Conservation (phyloP, 768 basidiomycete genomes). For the Lentinus tigrinus region DNA sequence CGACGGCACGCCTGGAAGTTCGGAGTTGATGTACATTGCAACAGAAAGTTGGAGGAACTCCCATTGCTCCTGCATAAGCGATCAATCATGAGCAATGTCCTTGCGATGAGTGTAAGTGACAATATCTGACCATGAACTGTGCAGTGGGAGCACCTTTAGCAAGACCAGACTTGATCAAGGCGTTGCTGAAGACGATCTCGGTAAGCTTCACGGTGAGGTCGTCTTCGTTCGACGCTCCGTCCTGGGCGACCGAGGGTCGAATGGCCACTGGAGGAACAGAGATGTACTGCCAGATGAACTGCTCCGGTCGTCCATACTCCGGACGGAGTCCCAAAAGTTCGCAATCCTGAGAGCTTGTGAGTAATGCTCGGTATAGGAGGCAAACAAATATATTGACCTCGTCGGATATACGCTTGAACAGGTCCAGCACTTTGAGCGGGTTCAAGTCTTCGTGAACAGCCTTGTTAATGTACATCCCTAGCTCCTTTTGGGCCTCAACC, state of each 20-base stretch:
- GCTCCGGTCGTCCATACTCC: constrained; percentile 87
- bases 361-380: not conserved
- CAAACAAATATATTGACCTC: constrained; percentile 51
- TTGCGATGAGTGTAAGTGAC: constrained; percentile 4
- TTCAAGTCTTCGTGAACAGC: constrained; percentile 92
- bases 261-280: constrained; percentile 98
- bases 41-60: constrained; percentile 93
- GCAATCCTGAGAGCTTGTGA: constrained; percentile 63
- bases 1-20: constrained; percentile 88
- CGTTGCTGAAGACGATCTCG: constrained; percentile 94
- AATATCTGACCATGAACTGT: constrained; percentile 73
- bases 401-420: constrained; percentile 90
- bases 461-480: constrained; percentile 81
- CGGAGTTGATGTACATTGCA: constrained; percentile 98
- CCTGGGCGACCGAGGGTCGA: constrained; percentile 94
- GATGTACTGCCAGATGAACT: constrained; percentile 98
- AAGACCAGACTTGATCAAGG: constrained; percentile 87
- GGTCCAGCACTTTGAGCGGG: constrained; percentile 87
- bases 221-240: constrained; percentile 97
- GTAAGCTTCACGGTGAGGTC: constrained; percentile 96
- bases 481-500: constrained; percentile 82
- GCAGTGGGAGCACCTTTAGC: constrained; percentile 84
- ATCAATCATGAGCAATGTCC: not conserved
- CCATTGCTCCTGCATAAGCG: constrained; percentile 84
- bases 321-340: constrained; percentile 92